phyloP scores from a whole-genome alignment of 2,329 filamentous ascomycete species.

The Blumeria graminis region DNA sequence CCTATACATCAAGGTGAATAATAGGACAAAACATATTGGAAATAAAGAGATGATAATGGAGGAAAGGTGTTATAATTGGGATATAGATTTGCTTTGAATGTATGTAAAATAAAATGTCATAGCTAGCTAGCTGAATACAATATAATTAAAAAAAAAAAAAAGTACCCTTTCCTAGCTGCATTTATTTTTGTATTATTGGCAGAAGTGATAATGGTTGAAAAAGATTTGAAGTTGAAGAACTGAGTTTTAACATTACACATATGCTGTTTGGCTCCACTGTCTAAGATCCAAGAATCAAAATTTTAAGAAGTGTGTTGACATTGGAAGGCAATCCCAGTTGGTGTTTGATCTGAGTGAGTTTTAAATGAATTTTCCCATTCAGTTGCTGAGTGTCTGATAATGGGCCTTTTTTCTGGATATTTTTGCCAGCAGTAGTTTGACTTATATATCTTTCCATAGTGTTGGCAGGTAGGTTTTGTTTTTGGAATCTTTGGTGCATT shows the following conservation, averaged over 20 bases:
- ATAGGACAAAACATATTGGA: no score
- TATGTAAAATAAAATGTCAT: no score
- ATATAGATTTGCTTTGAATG: no score
- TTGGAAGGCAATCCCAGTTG: neutral
- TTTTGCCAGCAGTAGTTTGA: no score
- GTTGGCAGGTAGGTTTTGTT: neutral
- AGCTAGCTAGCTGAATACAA: no score
- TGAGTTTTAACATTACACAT: neutral
- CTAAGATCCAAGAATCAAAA: neutral
- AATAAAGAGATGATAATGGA: no score
- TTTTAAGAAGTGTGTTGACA: neutral
- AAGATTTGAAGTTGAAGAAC: neutral
- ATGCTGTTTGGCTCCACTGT: neutral
- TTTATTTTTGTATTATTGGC: neutral
- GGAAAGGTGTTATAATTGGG: no score
- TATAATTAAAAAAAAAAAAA: no score
- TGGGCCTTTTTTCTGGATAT: neutral
- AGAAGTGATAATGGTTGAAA: neutral
- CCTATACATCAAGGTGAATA: no score
- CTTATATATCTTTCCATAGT: no score
- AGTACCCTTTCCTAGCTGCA: neutral
- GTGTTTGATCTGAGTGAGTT: neutral
- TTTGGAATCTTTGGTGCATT: neutral
- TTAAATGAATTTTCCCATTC: neutral
- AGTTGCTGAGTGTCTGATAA: neutral